Conservation (phyloP, 2,329 filamentous ascomycete genomes). For the Botryotinia calthae region DNA sequence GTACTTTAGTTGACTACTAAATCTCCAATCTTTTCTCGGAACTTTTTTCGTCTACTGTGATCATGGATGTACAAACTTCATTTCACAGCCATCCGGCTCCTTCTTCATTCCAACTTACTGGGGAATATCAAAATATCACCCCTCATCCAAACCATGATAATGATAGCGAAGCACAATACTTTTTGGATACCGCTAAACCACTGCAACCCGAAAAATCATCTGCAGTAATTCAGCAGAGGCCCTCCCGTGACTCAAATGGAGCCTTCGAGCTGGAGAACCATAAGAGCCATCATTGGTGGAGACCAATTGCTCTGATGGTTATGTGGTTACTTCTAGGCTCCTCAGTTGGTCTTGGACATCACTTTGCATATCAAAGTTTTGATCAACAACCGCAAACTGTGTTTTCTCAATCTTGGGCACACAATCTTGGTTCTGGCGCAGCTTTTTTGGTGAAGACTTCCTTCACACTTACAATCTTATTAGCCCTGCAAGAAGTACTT, state of each 20-base stretch:
- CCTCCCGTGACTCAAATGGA: neutral
- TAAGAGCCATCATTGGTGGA: neutral
- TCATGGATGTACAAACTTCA: neutral
- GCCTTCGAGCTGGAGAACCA: neutral
- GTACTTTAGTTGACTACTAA: neutral
- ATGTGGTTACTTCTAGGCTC: neutral
- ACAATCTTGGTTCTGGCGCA: neutral
- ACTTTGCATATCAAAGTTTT: neutral
- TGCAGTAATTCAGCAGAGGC: neutral
- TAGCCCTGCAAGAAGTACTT: neutral
- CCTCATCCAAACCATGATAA: too few species aligned
- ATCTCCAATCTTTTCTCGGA: neutral
- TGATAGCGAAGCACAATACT: neutral
- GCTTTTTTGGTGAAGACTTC: conserved; percentile 2
- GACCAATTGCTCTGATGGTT: neutral
- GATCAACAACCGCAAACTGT: neutral
- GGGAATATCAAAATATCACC: neutral
- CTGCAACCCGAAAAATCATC: neutral
- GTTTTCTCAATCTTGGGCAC: neutral
- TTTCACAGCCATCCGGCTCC: neutral
- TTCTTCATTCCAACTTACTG: neutral
- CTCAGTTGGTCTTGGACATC: neutral
- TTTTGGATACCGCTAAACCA: neutral
- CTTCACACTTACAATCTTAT: neutral
- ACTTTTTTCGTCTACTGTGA: neutral